These are phyloP conservation scores for Pseudogymnoascus sp. DNA, from an alignment of 2,329 filamentous ascomycete species.

Conservation along the genomic window DNA sequence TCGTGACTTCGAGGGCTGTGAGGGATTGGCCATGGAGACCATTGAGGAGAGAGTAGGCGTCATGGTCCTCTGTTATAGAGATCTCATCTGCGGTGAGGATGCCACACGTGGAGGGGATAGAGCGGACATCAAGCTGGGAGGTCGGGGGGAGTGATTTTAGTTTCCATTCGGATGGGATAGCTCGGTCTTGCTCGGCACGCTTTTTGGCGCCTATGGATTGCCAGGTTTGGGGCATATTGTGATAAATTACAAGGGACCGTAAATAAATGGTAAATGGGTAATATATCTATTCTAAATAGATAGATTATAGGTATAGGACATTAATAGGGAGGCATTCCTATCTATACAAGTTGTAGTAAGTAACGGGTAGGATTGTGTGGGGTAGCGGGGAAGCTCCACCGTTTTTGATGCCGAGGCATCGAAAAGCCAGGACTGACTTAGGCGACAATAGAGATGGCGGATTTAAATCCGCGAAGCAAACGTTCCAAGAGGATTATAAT, in stretches of 20 bases:
- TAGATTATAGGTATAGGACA: background rate
- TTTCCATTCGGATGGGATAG: slow-evolving; percentile 25
- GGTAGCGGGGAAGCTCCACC: slow-evolving; percentile 1
- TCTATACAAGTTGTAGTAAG: background rate
- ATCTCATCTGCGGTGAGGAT: slow-evolving; percentile 23
- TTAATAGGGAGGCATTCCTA: background rate
- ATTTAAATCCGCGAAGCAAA: background rate
- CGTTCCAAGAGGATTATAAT: background rate
- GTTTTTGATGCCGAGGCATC: background rate
- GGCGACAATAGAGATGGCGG: background rate
- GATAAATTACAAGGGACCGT: background rate
- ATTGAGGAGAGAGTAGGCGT: slow-evolving; percentile 24
- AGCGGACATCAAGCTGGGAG: slow-evolving; percentile 20
- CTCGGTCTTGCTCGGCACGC: slow-evolving; percentile 21
- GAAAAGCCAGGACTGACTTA: background rate
- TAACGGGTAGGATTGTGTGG: background rate
- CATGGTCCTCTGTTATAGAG: slow-evolving; percentile 24
- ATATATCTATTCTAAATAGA: background rate
- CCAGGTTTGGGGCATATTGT: slow-evolving; percentile 13
- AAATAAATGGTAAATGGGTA: background rate
- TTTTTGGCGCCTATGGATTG: slow-evolving; percentile 20
- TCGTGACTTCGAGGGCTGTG: slow-evolving; percentile 33
- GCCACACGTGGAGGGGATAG: slow-evolving; percentile 19
- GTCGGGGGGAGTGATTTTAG: slow-evolving; percentile 19
- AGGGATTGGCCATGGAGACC: slow-evolving; percentile 18